phyloP scores from a whole-genome alignment of 768 basidiomycete species.

The Tulasnella sp. region DNA sequence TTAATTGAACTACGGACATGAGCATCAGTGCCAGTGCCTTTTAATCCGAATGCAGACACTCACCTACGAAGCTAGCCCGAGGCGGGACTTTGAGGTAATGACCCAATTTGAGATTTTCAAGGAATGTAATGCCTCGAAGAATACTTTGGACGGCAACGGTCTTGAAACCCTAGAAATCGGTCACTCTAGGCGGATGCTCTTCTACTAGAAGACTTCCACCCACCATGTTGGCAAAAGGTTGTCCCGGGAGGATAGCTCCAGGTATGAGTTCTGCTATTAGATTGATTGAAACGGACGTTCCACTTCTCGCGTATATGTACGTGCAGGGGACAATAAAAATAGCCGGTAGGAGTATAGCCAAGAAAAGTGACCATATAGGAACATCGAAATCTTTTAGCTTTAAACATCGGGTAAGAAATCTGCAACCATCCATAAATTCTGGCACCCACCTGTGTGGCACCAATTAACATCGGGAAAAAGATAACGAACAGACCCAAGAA shows the following conservation, averaged over 20 bases:
- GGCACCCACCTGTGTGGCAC: conserved; percentile 25
- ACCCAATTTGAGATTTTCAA: conserved; percentile 46
- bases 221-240: conserved; percentile 47
- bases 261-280: neutral
- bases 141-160: conserved; percentile 45
- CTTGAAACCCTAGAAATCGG: conserved; percentile 46
- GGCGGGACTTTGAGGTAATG: conserved; percentile 58
- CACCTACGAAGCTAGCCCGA: conserved; percentile 48
- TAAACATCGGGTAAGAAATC: conserved; percentile 45
- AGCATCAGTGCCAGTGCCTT: neutral
- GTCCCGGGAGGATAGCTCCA: conserved; percentile 39
- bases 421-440: neutral
- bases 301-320: neutral
- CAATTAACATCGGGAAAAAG: conserved; percentile 35
- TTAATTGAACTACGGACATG: conserved; percentile 47
- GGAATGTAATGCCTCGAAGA: conserved; percentile 37
- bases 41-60: conserved; percentile 8
- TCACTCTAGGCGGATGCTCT: neutral
- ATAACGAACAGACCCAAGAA: conserved; percentile 38
- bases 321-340: neutral
- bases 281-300: neutral
- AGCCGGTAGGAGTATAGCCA: neutral
- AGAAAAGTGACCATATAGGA: conserved; percentile 42
- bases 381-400: conserved; percentile 48
- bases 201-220: conserved; percentile 34